Base-by-base conservation (phyloP, 352 stramenopile species). In the Phytophthora europaea region DNA sequence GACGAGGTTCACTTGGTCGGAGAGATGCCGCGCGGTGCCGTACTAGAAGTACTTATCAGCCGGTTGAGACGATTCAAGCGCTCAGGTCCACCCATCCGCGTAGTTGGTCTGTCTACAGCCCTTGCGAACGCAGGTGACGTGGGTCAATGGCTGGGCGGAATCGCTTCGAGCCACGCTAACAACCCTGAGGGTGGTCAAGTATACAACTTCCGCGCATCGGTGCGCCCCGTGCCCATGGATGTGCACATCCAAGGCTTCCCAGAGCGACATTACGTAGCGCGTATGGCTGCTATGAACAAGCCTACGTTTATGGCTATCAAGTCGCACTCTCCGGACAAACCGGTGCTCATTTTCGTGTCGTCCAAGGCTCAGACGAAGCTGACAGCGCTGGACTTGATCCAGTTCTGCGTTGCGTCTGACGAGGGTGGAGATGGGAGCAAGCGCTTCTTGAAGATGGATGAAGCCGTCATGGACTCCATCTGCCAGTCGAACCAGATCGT, bases 251-350 rank as follows among this genome's bases (percentile, higher is more conserved):
- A 99, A 76, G 97, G 97, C 10, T 99, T 98, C 64, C 91, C 97
- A 0, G 97, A 98, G 34, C 95, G 98, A 38, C 97, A 99, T 61
- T 99, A 99, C 58, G 98, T 98, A 61, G 93, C 97, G 20, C 85
- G 98, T 16, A 99, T 99, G 98, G 95, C 97, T 4, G 99, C 97
- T 9, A 99, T 99, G 98, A 99, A 99, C 83, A 99, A 99, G 58
- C 98, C 98, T 6, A 99, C 95, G 6, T 99, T 99, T 71, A 94
- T 97, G 63, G 96, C 97, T 22, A 99, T 99, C 61, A 96, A 98
- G 73, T 83, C 98, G 48, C 92, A 99, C 70, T 98, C 96, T 43
- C 90, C 92, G 0, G 91, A 86, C 9, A 98, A 99, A 65, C 98
- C 98, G 0, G 88, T 91, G 38, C 87, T 99, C 0, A 97, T 99